Base-by-base conservation (phyloP, 345 rosid species). In the Lepidium didymum region DNA sequence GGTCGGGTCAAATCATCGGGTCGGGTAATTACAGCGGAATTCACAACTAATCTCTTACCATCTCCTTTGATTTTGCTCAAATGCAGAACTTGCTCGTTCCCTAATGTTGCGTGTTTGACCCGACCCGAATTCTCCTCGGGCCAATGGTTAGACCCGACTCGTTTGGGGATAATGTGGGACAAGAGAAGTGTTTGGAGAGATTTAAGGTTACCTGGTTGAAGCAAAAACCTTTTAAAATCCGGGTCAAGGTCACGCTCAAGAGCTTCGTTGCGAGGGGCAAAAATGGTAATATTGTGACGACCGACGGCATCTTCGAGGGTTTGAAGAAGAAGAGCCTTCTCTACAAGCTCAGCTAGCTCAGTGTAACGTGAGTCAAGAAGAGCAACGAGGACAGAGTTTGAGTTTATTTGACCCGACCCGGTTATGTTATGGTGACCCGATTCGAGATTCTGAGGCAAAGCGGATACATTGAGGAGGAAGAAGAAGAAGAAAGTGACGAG, bases 361-460 rank as follows among this genome's bases (percentile, higher is more conserved):
- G 96, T 89, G 70, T 89, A 89, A 74, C 77, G 96, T 13, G 96
- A 89, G 74, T 89, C 96, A 10, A 89, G 90, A 46, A 89, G 86
- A 15, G 96, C 96, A 0, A 89, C 88, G 33, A 89, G 84, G 47
- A 89, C 85, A 0, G 92, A 89, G 69, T 86, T 89, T 49, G 96
- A 89, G 81, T 85, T 89, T 70, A 89, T 86, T 49, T 78, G 88
- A 40, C 62, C 64, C 4, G 84, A 54, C 23, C 70, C 79, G 70
- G 69, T 77, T 78, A 18, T 12, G 80, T 79, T 42, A 0, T 6
- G 14, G 33, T 47, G 74, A 53, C 41, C 64, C 27, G 68, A 21
- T 13, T 58, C 60, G 25, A 47, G 71, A 72, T 86, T 73, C 58
- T 25, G 68, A 12, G 47, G 57, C 5, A 18, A 56, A 68, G 69